Base-by-base conservation (phyloP, 2,329 filamentous ascomycete species). In the Fusarium nisikadoi region DNA sequence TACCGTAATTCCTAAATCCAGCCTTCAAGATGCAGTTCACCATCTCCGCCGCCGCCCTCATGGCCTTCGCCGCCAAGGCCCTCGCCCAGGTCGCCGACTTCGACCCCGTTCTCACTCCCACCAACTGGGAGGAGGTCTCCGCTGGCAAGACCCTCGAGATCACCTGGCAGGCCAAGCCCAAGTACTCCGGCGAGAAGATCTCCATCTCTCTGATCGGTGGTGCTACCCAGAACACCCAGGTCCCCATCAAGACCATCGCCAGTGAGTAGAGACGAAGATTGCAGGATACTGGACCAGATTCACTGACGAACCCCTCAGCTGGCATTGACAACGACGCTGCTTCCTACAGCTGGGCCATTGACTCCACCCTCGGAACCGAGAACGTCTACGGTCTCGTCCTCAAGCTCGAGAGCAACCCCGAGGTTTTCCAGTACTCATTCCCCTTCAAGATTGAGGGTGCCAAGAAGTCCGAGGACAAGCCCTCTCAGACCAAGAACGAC, bases 391-490 rank as follows among this genome's bases (percentile, higher is more conserved):
- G 89, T 72, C 82, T 92, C 78, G 82, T 84, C 81, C 83, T 92
- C 81, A 79, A 79, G 70, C 83, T 86, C 39, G 84, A 87, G 73
- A 81, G 79, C 71, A 78, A 89, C 81, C 59, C 82, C 27, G 70
- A 54, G 16, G 80, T 85, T 77, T 89, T 88, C 85, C 89, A 91
- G 85, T 91, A 87, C 85, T 89, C 88, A 62, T 86, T 86, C 83
- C 88, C 88, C 75, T 92, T 92, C 84, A 75, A 83, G 77, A 89
- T 90, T 76, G 77, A 78, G 61, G 81, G 78, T 50, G 75, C 68
- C 31, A 74, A 63, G 56, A 62, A 60, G 56, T 74, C 62, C 53
- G 62, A 63, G 55, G 56, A 70, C 36, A 55, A 56, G 54, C 54
- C 54, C 39, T 47, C 47, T 20, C 27, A 43, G 17, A 58, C 55